Evolutionary conservation across 2,329 filamentous ascomycete species (phyloP).

Genomic region (Ceratocystis albifundus): DNA sequence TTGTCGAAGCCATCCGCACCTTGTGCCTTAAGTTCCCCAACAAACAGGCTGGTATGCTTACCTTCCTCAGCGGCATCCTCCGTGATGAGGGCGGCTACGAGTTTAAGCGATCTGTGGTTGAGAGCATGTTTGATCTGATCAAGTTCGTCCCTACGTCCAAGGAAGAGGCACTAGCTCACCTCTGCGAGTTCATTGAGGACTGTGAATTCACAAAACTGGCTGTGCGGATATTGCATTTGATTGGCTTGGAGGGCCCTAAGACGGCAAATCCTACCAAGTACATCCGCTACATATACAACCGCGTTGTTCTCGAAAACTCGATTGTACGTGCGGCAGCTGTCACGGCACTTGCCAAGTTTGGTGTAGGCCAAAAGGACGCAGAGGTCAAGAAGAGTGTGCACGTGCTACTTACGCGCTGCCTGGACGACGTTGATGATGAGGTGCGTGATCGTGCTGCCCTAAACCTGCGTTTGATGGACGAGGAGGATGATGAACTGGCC

Average conservation of each 20-base stretch:
- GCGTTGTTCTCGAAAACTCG: conserved; percentile 92
- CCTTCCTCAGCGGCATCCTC: conserved; percentile 92
- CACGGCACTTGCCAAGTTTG: conserved; percentile 91
- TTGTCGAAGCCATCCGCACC: conserved; percentile 94
- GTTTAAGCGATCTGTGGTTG: conserved; percentile 93
- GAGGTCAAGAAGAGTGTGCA: conserved; percentile 94
- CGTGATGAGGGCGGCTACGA: conserved; percentile 96
- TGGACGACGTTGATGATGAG: conserved; percentile 96
- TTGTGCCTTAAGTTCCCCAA: conserved; percentile 94
- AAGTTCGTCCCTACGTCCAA: conserved; percentile 91
- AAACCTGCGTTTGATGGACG: conserved; percentile 82
- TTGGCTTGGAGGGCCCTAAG: conserved; percentile 89
- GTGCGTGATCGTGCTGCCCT: conserved; percentile 90
- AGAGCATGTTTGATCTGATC: conserved; percentile 98
- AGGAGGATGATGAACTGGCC: conserved; percentile 81
- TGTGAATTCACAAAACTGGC: conserved; percentile 98
- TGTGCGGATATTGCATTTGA: conserved; percentile 84
- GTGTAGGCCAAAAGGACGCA: conserved; percentile 87
- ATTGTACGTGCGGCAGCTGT: conserved; percentile 91
- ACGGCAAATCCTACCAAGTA: conserved; percentile 96
- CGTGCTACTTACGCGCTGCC: conserved; percentile 80
- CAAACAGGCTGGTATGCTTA: conserved; percentile 96
- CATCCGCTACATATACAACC: conserved; percentile 98
- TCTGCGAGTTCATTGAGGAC: conserved; percentile 98
- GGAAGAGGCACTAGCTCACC: conserved; percentile 74